A percentile compares a stretch with the other conserved stretches of the same genome.
These are phyloP conservation scores for Petunia hybrid DNA, from an alignment of 305 asterid genomes.

Conservation along the genomic window DNA sequence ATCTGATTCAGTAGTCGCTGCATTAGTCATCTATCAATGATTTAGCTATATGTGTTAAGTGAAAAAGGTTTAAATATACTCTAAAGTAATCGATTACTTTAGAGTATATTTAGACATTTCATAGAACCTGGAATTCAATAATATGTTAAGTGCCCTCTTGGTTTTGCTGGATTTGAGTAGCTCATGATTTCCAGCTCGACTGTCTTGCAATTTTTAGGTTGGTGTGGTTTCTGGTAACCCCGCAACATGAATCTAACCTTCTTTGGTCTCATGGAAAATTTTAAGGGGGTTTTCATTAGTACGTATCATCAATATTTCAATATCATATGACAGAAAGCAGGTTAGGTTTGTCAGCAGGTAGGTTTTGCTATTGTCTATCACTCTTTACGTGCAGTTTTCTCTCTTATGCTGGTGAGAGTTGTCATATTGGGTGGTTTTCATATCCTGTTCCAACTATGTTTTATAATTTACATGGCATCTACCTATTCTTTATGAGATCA, in stretches of 20 bases:
- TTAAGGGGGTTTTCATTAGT: not conserved
- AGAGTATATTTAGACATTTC: not conserved
- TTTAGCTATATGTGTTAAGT: not conserved
- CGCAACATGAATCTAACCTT: not conserved
- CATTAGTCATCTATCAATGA: not conserved
- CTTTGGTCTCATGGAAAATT: not conserved
- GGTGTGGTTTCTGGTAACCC: not conserved
- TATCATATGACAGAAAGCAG: not conserved
- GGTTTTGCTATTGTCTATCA: not conserved
- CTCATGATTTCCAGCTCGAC: constrained; percentile 3
- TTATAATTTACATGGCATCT: not conserved
- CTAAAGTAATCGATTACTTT: too few species aligned
- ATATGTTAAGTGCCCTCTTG: not conserved
- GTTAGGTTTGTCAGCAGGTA: not conserved
- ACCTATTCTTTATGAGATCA: not conserved
- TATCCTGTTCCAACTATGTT: not conserved
- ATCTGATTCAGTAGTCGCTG: not conserved
- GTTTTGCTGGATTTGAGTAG: not conserved
- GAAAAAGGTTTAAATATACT: too few species aligned
- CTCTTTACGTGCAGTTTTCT: not conserved
- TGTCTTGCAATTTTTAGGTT: not conserved
- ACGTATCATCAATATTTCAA: not conserved
- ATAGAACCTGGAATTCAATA: not conserved
- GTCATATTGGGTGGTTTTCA: not conserved
- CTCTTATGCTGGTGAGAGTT: not conserved